These are phyloP conservation scores for Globisporangium paroecandrum DNA, from an alignment of 352 stramenopile genomes.

Conservation along the genomic window DNA sequence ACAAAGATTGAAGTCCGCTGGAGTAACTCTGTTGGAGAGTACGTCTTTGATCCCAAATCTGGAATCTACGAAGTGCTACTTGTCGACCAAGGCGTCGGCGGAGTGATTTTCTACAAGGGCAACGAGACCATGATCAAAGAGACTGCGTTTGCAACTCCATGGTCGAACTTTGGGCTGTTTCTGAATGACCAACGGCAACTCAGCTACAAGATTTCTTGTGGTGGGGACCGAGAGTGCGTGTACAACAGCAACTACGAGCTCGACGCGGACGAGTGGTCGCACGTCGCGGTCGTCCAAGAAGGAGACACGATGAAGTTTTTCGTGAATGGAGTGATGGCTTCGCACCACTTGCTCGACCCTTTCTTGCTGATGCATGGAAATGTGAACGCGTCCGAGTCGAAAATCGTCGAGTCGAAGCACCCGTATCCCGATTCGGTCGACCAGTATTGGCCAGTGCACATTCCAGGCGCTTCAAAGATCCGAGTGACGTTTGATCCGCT, in stretches of 20 bases:
- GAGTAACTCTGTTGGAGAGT: slow-evolving; percentile 29
- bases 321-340: slow-evolving; percentile 63
- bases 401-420: slow-evolving; percentile 64
- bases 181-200: slow-evolving; percentile 62
- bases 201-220: slow-evolving; percentile 60
- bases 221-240: slow-evolving; percentile 49
- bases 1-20: slow-evolving; percentile 56
- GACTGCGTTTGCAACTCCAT: slow-evolving; percentile 39
- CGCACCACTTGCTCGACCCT: slow-evolving; percentile 60
- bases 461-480: slow-evolving; percentile 68
- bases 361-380: slow-evolving; percentile 54
- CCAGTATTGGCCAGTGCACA: slow-evolving; percentile 68
- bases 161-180: slow-evolving; percentile 73
- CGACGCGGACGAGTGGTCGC: slow-evolving; percentile 57
- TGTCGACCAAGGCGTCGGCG: slow-evolving; percentile 46
- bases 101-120: slow-evolving; percentile 69
- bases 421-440: slow-evolving; percentile 46
- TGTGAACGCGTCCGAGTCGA: slow-evolving; percentile 35
- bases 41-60: slow-evolving; percentile 52
- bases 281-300: slow-evolving; percentile 67
- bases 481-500: slow-evolving; percentile 73
- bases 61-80: slow-evolving; percentile 54
- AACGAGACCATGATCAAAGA: slow-evolving; percentile 60
- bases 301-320: slow-evolving; percentile 57
- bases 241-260: slow-evolving; percentile 69